Evolutionary conservation across 805 yeast species (phyloP), one percentile per base, ranked within the genome.

Genomic region (Starmerella cellae): DNA sequence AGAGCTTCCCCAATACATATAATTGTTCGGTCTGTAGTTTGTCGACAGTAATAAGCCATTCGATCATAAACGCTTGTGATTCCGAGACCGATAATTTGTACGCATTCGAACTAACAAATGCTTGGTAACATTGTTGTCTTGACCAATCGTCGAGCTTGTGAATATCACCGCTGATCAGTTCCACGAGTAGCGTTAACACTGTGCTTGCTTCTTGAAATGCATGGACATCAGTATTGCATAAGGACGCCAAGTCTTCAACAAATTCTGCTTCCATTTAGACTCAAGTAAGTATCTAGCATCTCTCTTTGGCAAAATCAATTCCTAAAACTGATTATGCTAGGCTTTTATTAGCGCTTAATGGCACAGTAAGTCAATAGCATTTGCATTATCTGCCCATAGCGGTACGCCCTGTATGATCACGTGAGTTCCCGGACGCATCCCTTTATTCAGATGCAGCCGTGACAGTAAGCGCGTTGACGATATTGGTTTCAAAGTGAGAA

Each of bases 81-180:
- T n/a, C 22, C 16, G 9, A 8, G 20, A 26, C 24, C 4, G 40
- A 34, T 10, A 16, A 21, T 16, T 35, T 39, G 31, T 45, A 47
- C n/a, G 51, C 51, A 11, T 5, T 9, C 28, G 51, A 47, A 14
- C 26, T 9, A 21, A 47, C 37, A 29, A 47, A 26, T 16, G 23
- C 24, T n/a, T 11, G 13, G 31, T 41, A 37, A 37, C 41, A 43
- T 2, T 27, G 17, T 21, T 35, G 24, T 14, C 35, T 19, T 16
- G 18, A 36, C 22, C 30, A 36, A 1, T 18, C 21, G 33, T 34
- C 23, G 28, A 47, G 36, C 13, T 20, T 19, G 8, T 14, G 23
- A 16, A 45, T 17, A 34, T 47, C 51, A 16, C 23, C 35, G n/a
- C 32, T 8, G 13, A 43, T 38, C 24, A 42, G 24, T 20, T 47